A percentile compares a stretch with the other conserved stretches of the same genome.
Conservation (phyloP, 139 green algal genomes). For the Picochlorum sp. region DNA sequence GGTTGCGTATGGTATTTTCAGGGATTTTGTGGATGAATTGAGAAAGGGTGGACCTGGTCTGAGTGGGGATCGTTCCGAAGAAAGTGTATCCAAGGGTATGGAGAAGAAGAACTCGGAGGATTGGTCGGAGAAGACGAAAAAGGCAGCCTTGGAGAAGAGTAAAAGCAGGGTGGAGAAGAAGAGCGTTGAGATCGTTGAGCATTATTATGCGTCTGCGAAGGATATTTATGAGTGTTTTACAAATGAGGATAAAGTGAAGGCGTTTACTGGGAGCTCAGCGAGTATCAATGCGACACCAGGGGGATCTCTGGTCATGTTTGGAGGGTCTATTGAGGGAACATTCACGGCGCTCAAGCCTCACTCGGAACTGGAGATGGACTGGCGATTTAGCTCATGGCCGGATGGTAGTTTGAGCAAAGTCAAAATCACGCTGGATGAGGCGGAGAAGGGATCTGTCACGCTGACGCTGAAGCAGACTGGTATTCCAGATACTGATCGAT, state of each 20-base stretch:
- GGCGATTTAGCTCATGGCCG: conserved; percentile 80
- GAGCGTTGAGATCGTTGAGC: conserved; percentile 47
- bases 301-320: conserved; percentile 60
- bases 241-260: conserved; percentile 38
- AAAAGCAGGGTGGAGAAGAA: background rate
- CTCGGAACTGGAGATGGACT: conserved; percentile 57
- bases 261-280: conserved; percentile 49
- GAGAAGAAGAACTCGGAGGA: background rate
- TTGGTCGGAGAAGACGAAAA: background rate
- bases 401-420: conserved; percentile 56
- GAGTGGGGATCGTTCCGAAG: background rate
- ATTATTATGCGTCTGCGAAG: conserved; percentile 50
- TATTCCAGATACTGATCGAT: conserved; percentile 67
- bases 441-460: conserved; percentile 49
- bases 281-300: conserved; percentile 34
- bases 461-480: conserved; percentile 58
- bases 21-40: conserved; percentile 61
- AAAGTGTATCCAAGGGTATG: conserved; percentile 2
- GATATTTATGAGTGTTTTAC: conserved; percentile 84
- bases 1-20: conserved; percentile 33
- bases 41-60: conserved; percentile 33
- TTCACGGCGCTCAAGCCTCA: conserved; percentile 51
- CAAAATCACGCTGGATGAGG: conserved; percentile 49
- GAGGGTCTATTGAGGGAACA: conserved; percentile 46
- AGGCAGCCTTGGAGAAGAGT: conserved; percentile 8